Evolutionary conservation across 257 asterid species (phyloP).

Genomic region (Prunella vulgaris): DNA sequence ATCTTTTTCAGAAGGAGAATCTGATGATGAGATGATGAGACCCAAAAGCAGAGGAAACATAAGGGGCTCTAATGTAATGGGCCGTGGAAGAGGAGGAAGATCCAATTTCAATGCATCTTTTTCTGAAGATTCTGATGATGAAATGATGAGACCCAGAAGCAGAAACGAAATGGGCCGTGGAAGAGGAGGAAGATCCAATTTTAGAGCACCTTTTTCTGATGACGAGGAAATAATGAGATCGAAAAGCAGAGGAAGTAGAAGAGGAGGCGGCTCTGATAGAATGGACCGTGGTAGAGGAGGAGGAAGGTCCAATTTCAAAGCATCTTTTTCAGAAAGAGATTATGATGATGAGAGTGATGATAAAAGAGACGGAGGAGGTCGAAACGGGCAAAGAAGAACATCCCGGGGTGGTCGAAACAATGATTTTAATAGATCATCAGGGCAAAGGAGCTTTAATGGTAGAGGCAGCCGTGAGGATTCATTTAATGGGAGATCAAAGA

Average conservation of each 20-base stretch:
- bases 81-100: conserved; percentile 29
- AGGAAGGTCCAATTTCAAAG: conserved; percentile 28
- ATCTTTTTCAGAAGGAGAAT: conserved; percentile 40
- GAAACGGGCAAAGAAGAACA: conserved; percentile 19
- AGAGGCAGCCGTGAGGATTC: conserved; percentile 33
- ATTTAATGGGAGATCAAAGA: conserved; percentile 21
- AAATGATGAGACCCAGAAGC: conserved; percentile 29
- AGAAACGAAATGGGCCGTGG: conserved; percentile 18
- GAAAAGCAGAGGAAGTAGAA: conserved; percentile 33
- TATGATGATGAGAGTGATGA: conserved; percentile 39
- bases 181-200: conserved; percentile 25
- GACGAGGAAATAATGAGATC: conserved; percentile 44
- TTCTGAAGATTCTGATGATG: conserved; percentile 47
- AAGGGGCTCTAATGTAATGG: conserved; percentile 11
- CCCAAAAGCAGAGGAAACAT: conserved; percentile 32
- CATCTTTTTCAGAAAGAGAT: conserved; percentile 38
- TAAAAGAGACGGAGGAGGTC: no score
- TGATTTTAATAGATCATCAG: conserved; percentile 32
- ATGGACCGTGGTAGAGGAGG: conserved; percentile 31
- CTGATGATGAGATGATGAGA: conserved; percentile 34
- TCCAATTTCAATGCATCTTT: conserved; percentile 20
- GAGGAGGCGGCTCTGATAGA: conserved; percentile 29
- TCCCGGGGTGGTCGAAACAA: conserved; percentile 23
- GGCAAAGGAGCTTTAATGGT: conserved; percentile 29
- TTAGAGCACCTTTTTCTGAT: conserved; percentile 31